Conservation (phyloP, 169 alveolate species). For the Plasmodium fragile region DNA sequence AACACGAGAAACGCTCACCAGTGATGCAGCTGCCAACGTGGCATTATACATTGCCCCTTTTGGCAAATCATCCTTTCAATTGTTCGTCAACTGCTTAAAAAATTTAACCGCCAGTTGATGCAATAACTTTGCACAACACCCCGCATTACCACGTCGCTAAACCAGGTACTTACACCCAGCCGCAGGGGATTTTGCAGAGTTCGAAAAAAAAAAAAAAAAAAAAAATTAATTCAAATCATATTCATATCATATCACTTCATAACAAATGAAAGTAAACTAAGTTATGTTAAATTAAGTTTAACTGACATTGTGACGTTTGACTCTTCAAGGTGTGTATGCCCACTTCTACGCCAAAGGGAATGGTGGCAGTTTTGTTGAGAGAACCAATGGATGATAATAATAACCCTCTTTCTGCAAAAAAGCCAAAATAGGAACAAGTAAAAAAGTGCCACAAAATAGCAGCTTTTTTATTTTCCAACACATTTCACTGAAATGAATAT, state of each 20-base stretch:
- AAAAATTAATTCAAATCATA: neutral
- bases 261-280: neutral
- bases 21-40: neutral
- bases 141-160: neutral
- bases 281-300: neutral
- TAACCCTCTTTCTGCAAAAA: neutral
- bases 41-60: neutral
- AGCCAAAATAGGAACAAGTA: neutral
- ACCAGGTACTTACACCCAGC: neutral
- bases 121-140: neutral
- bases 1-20: neutral
- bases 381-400: neutral
- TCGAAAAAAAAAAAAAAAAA: neutral
- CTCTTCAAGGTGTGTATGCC: neutral
- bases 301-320: neutral
- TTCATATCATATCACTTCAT: neutral
- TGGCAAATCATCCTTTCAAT: neutral
- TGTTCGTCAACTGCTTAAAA: neutral
- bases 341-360: neutral
- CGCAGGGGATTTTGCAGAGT: neutral
- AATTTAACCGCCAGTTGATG: neutral
- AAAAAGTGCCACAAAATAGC: neutral
- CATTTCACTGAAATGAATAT: neutral
- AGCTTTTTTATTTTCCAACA: neutral
- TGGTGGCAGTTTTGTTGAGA: neutral